A percentile compares a stretch with the other conserved stretches of the same genome.
Evolutionary conservation across 768 basidiomycete species (phyloP).

Genomic region (Boletus edulis): DNA sequence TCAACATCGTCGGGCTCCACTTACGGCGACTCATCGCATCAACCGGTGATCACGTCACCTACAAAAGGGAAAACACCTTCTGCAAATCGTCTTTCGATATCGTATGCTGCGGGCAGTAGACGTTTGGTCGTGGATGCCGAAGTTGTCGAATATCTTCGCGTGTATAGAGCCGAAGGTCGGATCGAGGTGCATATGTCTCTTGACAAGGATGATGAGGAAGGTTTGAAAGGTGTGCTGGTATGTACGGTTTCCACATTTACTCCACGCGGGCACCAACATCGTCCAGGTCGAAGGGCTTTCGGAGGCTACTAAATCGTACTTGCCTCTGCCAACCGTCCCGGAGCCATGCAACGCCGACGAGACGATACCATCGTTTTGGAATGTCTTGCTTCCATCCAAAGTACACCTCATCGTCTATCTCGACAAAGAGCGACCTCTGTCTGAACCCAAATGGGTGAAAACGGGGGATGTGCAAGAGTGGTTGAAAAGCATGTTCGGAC

Average conservation of each 20-base stretch:
- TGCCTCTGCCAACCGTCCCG: conserved; percentile 49
- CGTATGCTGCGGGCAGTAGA: conserved; percentile 86
- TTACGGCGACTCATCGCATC: conserved; percentile 44
- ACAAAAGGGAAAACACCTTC: conserved; percentile 55
- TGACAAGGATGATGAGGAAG: conserved; percentile 50
- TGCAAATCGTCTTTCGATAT: conserved; percentile 88
- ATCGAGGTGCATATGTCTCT: conserved; percentile 78
- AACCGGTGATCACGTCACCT: conserved; percentile 21
- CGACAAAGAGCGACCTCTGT: conserved; percentile 84
- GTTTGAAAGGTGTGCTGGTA: conserved; percentile 75
- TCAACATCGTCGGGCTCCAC: conserved; percentile 36
- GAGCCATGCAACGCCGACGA: conserved; percentile 46
- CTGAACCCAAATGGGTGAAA: conserved; percentile 97
- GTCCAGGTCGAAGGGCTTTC: conserved; percentile 71
- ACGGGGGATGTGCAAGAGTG: conserved; percentile 93
- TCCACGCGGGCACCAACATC: conserved; percentile 7
- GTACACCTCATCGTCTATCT: conserved; percentile 74
- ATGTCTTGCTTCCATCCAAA: conserved; percentile 48
- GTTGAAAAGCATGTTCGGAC: conserved; percentile 83
- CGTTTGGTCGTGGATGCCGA: conserved; percentile 88
- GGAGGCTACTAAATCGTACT: conserved; percentile 69
- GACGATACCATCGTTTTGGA: conserved; percentile 73
- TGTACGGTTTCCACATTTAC: conserved; percentile 26
- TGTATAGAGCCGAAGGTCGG: conserved; percentile 79
- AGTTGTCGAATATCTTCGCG: conserved; percentile 75